Evolutionary conservation across 148 eudicot species (phyloP).

Genomic region (Chenopodium quinoa): DNA sequence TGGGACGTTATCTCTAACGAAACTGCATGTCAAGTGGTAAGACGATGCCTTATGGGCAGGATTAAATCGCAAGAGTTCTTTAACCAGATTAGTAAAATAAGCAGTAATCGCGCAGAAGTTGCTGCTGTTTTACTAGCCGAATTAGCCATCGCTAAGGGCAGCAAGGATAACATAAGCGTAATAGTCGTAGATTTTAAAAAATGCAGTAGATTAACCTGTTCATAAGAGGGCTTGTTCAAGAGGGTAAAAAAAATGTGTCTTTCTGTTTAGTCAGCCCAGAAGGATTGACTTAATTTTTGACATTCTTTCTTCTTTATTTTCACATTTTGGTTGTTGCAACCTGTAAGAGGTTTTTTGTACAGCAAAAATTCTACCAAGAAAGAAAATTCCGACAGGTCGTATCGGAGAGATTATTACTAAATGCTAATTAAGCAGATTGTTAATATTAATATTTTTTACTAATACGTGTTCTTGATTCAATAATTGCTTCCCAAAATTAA

Average conservation of each 20-base stretch:
- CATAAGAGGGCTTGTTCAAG: neutral
- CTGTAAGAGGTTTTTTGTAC: conserved; percentile 27
- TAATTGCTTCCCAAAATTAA: neutral
- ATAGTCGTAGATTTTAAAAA: conserved; percentile 47
- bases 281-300: conserved; percentile 25
- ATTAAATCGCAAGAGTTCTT: conserved; percentile 8
- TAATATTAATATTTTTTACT: neutral
- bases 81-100: conserved; percentile 8
- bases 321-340: neutral
- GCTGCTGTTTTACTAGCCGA: conserved; percentile 51
- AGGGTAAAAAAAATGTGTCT: neutral
- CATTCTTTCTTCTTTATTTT: conserved; percentile 7
- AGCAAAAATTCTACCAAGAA: conserved; percentile 15
- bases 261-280: conserved; percentile 18
- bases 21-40: conserved; percentile 42
- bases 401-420: neutral
- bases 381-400: neutral
- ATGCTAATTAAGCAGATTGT: neutral
- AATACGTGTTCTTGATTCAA: neutral
- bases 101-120: conserved; percentile 25
- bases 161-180: conserved; percentile 57
- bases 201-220: conserved; percentile 18
- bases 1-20: conserved; percentile 73
- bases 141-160: conserved; percentile 52
- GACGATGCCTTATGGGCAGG: conserved; percentile 35